Percentiles rank a stretch among this genome's conserved stretches.
Conservation (phyloP, 768 basidiomycete species). For the Russula compacta region DNA sequence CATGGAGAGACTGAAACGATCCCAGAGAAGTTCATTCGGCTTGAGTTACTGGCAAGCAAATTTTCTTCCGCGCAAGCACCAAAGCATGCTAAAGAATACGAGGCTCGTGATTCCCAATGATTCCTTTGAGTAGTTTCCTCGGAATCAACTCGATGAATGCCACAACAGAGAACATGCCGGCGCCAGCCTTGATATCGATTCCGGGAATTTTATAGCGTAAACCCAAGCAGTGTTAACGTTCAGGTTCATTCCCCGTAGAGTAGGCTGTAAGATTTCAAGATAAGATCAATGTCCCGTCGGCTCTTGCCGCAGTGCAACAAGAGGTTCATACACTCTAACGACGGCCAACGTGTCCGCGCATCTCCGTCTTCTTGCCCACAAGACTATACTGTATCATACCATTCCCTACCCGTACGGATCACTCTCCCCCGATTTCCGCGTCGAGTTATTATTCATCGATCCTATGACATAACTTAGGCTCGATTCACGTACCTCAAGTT, state of each 20-base stretch:
- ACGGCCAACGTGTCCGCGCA: slow-evolving; percentile 17
- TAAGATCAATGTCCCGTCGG: slow-evolving; percentile 12
- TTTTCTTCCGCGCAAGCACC: slow-evolving; percentile 3
- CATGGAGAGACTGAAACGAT: slow-evolving; percentile 10
- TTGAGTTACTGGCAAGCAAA: neutral
- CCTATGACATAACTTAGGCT: slow-evolving; percentile 20
- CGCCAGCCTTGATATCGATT: slow-evolving; percentile 18
- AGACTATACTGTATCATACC: slow-evolving; percentile 8
- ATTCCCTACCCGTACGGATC: slow-evolving; percentile 16
- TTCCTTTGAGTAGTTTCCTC: slow-evolving; percentile 14
- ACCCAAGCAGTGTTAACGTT: slow-evolving; percentile 3
- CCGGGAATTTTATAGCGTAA: slow-evolving; percentile 19
- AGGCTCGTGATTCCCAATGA: slow-evolving; percentile 16
- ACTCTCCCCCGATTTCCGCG: slow-evolving; percentile 16
- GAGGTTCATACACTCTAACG: slow-evolving; percentile 12
- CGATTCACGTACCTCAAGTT: slow-evolving; percentile 17
- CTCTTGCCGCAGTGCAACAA: slow-evolving; percentile 1
- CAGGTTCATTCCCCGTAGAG: slow-evolving; percentile 13
- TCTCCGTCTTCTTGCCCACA: slow-evolving; percentile 16
- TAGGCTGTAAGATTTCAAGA: slow-evolving; percentile 11
- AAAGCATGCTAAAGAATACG: slow-evolving; percentile 1
- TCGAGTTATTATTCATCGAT: slow-evolving; percentile 8
- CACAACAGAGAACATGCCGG: slow-evolving; percentile 18
- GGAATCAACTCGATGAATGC: slow-evolving; percentile 18
- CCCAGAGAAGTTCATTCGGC: slow-evolving; percentile 3